Evolutionary conservation across 75 land plant species (phyloP).

Genomic region (Pinus taeda): DNA sequence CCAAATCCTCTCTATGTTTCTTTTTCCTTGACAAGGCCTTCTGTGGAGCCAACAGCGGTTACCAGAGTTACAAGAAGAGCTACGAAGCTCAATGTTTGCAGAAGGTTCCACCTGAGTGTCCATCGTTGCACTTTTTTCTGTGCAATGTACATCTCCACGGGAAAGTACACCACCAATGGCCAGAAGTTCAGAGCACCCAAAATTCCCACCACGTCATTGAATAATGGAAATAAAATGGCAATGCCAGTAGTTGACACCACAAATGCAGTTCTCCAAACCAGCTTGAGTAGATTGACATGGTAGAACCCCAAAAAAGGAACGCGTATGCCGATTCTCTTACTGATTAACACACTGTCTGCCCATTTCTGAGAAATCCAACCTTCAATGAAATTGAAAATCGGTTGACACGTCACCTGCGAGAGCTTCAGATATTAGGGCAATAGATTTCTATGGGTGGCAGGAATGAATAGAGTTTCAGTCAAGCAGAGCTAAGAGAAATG

Average conservation of each 20-base stretch:
- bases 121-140: slow-evolving; percentile 19
- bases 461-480: not conserved
- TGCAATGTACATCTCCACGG: slow-evolving; percentile 35
- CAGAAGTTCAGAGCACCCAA: slow-evolving; percentile 41
- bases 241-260: slow-evolving; percentile 38
- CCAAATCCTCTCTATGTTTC: too few species aligned
- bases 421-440: not conserved
- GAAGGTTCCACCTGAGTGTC: slow-evolving; percentile 21
- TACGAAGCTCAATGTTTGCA: slow-evolving; percentile 15
- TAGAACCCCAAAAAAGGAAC: slow-evolving; percentile 15
- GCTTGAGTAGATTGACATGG: slow-evolving; percentile 21
- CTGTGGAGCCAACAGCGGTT: slow-evolving; percentile 16
- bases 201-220: slow-evolving; percentile 37
- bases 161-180: slow-evolving; percentile 49
- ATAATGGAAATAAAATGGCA: slow-evolving; percentile 38
- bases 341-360: slow-evolving; percentile 19
- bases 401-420: slow-evolving; percentile 33
- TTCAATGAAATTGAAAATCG: slow-evolving; percentile 32
- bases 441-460: not conserved
- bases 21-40: slow-evolving; percentile 12
- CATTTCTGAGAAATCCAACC: slow-evolving; percentile 9
- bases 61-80: slow-evolving; percentile 27
- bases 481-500: not conserved
- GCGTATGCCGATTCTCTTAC: slow-evolving; percentile 6
- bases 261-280: slow-evolving; percentile 33